phyloP scores from a whole-genome alignment of 805 yeast species.

The Brettanomyces nanus region DNA sequence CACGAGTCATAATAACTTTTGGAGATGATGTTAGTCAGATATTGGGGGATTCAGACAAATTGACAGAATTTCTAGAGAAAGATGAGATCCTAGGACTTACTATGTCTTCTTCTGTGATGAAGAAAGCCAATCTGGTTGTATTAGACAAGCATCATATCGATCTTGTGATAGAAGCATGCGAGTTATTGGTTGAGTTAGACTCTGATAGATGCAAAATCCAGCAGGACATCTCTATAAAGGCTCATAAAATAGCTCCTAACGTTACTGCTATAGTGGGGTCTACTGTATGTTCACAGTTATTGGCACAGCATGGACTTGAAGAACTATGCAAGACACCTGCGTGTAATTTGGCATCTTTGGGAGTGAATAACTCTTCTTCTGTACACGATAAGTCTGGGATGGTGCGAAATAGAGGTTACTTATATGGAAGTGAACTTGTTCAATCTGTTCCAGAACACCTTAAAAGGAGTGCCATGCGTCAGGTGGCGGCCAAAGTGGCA shows the following conservation, averaged over 20 bases:
- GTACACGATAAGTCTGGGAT: conserved; percentile 35
- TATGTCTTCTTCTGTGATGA: conserved; percentile 45
- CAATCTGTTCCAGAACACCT: conserved; percentile 50
- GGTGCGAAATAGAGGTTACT: conserved; percentile 58
- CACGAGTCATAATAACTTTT: conserved; percentile 40
- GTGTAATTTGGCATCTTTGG: conserved; percentile 76
- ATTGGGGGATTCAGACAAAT: conserved; percentile 10
- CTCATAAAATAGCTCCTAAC: conserved; percentile 70
- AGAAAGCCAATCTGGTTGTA: neutral
- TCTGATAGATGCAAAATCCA: conserved; percentile 36
- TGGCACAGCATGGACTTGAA: conserved; percentile 63
- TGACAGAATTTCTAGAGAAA: conserved; percentile 39
- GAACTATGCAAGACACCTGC: conserved; percentile 66
- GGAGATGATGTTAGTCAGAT: conserved; percentile 29
- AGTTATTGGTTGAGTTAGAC: conserved; percentile 37
- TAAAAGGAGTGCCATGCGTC: conserved; percentile 64
- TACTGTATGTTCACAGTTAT: conserved; percentile 60
- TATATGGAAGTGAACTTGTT: conserved; percentile 53
- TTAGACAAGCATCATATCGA: conserved; percentile 24
- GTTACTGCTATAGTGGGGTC: conserved; percentile 66
- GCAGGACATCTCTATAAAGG: conserved; percentile 45
- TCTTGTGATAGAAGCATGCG: conserved; percentile 37
- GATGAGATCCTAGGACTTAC: conserved; percentile 67
- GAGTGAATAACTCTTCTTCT: conserved; percentile 39
- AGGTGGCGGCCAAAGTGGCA: conserved; percentile 69